Evolutionary conservation across 805 yeast genomes (phyloP).

Genomic region (Tetrapisispora taiwanensis): DNA sequence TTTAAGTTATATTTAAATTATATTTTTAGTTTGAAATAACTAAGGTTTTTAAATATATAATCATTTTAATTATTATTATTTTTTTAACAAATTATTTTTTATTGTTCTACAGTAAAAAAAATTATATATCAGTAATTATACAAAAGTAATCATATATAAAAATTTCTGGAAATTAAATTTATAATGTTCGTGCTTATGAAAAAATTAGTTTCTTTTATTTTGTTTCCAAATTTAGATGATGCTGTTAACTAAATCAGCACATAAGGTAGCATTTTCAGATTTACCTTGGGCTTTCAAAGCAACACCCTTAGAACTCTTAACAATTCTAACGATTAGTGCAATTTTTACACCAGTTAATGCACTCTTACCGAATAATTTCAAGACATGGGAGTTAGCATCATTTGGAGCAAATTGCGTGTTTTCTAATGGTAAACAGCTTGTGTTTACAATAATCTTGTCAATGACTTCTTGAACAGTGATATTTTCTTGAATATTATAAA

Average conservation of each 20-base stretch:
- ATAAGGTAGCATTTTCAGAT: slow-evolving; percentile 36
- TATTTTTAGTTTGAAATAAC: no score
- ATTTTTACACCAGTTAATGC: slow-evolving; percentile 29
- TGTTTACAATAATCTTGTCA: slow-evolving; percentile 38
- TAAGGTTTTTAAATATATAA: no score
- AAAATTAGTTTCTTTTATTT: not conserved
- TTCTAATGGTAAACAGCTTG: slow-evolving; percentile 66
- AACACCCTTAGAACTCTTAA: slow-evolving; percentile 38
- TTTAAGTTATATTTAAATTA: no score
- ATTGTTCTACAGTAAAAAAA: slow-evolving; percentile 1
- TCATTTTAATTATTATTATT: no score
- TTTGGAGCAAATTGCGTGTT: slow-evolving; percentile 54
- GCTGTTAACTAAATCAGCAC: slow-evolving; percentile 23
- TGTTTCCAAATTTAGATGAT: slow-evolving; percentile 13
- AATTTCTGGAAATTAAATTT: not conserved
- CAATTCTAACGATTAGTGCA: slow-evolving; percentile 46
- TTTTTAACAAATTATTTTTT: not conserved
- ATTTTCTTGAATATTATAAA: slow-evolving; percentile 49
- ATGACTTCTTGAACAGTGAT: slow-evolving; percentile 47
- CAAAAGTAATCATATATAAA: not conserved
- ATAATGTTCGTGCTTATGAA: not conserved
- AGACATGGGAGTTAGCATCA: slow-evolving; percentile 49
- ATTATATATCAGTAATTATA: slow-evolving; percentile 1
- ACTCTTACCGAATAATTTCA: slow-evolving; percentile 79
- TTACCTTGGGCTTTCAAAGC: slow-evolving; percentile 52